Percentiles rank a stretch among this genome's conserved stretches.
phyloP scores from a whole-genome alignment of 257 asterid species.

The Mentha longifolia region DNA sequence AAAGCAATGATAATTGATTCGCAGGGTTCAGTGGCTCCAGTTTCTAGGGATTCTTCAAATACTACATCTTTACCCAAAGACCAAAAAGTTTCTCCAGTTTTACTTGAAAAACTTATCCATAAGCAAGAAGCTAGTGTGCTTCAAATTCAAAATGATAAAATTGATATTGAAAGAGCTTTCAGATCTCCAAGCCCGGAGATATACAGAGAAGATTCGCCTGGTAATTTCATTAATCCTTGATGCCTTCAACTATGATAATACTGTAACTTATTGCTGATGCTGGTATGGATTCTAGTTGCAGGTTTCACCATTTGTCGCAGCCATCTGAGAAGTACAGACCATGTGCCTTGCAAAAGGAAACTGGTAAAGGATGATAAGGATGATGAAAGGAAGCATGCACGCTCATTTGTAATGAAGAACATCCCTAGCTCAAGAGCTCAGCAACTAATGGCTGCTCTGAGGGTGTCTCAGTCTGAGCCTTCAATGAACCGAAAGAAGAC shows the following conservation, averaged over 20 bases:
- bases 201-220: conserved; percentile 68
- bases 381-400: conserved; percentile 64
- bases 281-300: conserved; percentile 41
- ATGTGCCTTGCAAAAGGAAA: conserved; percentile 63
- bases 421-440: conserved; percentile 58
- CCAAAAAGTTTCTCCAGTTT: conserved; percentile 38
- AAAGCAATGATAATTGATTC: conserved; percentile 21
- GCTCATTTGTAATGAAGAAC: conserved; percentile 46
- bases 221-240: conserved; percentile 44
- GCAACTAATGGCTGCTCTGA: conserved; percentile 64
- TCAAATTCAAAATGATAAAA: conserved; percentile 24
- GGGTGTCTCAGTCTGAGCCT: conserved; percentile 46
- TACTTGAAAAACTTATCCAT: conserved; percentile 35
- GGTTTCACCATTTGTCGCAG: conserved; percentile 44
- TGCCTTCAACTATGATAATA: not conserved
- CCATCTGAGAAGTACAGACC: conserved; percentile 42
- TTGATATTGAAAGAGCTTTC: conserved; percentile 28
- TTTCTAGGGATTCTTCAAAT: conserved; percentile 29
- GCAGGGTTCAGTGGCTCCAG: conserved; percentile 31
- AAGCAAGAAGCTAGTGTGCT: conserved; percentile 24
- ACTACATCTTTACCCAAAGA: conserved; percentile 28
- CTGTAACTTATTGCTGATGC: conserved; percentile 4
- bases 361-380: conserved; percentile 57
- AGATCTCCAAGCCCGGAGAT: conserved; percentile 87
- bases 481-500: conserved; percentile 54